Evolutionary conservation across 306 rosid genomes (phyloP), one percentile per base, ranked within the genome.

Genomic region (Mucuna pruriens): DNA sequence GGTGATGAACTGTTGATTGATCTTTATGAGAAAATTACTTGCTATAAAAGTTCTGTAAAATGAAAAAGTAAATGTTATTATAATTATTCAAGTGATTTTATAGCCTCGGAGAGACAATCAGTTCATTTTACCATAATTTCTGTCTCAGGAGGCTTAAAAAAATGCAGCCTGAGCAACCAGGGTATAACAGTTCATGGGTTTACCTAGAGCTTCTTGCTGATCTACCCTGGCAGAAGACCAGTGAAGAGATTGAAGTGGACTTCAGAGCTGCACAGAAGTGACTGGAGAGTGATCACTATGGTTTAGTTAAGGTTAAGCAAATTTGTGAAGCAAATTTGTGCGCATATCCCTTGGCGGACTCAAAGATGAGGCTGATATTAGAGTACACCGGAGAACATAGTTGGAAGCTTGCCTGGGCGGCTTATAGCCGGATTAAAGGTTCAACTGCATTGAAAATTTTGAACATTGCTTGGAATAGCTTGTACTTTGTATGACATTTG

Each of bases 331-430:
- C 84, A 93, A 96, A 81, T 96, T 96, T 81, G 78, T 96, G 23
- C 96, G 99, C 83, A 96, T 96, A 86, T 96, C 99, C 82, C 98
- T 96, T 80, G 99, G 99, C 65, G 99, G 99, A 81, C 98, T 96
- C 80, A 96, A 96, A 90, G 99, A 96, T 80, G 99, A 96, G 87
- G 99, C 99, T 49, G 99, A 96, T 85, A 90, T 96, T 81, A 91
- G 99, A 86, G 99, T 98, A 70, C 99, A 96, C 80, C 87, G 99
- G 90, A 93, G 99, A 91, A 96, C 99, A 55, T 96, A 96, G 94
- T 96, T 84, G 99, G 99, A 88, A 96, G 99, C 91, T 93, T 96
- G 99, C 98, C 99, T 39, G 99, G 99, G 65, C 88, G 99, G 80
- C 98, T 96, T 69, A 92, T 96, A 85, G 99, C 93, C 29, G 98